phyloP scores from a whole-genome alignment of 305 asterid genomes.

The Fraxinus xanthoxyloides region DNA sequence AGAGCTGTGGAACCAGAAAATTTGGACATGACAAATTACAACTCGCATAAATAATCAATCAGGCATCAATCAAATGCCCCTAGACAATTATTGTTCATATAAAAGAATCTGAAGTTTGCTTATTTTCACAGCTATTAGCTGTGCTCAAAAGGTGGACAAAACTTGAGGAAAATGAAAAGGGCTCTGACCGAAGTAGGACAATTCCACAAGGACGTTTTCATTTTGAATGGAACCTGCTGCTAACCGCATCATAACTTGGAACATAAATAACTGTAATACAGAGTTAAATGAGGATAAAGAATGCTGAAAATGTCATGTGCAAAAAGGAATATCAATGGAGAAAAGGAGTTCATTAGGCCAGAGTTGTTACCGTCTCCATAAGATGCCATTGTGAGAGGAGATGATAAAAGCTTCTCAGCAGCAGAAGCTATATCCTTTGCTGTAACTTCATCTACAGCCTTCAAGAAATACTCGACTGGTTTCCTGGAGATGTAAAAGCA shows the following conservation, averaged over 20 bases:
- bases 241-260: conserved; percentile 70
- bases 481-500: conserved; percentile 46
- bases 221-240: conserved; percentile 47
- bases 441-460: conserved; percentile 56
- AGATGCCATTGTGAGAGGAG: conserved; percentile 94
- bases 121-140: conserved; percentile 21
- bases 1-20: not conserved
- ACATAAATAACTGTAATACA: conserved; percentile 59
- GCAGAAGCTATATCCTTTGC: conserved; percentile 47
- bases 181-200: not conserved
- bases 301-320: not conserved
- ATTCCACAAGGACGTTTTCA: conserved; percentile 17
- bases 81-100: conserved; percentile 18
- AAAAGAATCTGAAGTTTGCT: conserved; percentile 17
- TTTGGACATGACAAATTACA: conserved; percentile 22
- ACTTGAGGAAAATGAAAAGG: conserved; percentile 1
- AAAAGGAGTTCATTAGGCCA: not conserved
- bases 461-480: conserved; percentile 81
- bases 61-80: conserved; percentile 21
- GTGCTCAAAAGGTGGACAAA: conserved; percentile 8
- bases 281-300: conserved; percentile 9
- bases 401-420: conserved; percentile 49
- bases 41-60: conserved; percentile 21
- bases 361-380: conserved; percentile 81
- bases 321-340: not conserved